Conservation (phyloP, 2,329 filamentous ascomycete species). For the Botryotinia narcissicola region DNA sequence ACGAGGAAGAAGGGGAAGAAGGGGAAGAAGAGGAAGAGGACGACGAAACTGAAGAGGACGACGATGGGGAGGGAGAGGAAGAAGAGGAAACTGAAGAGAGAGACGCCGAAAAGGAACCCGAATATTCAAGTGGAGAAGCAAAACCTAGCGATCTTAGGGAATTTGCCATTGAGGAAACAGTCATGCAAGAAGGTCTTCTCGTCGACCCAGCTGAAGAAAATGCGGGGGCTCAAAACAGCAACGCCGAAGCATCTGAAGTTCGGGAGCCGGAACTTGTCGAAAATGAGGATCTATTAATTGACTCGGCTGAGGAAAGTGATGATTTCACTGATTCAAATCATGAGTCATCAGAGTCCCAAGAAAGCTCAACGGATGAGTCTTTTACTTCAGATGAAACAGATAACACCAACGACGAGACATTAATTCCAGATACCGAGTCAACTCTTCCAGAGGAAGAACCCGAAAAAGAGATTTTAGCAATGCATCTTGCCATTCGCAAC, state of each 20-base stretch:
- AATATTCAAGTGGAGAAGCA: background rate
- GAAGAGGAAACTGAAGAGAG: constrained; percentile 9
- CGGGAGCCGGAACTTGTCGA: background rate
- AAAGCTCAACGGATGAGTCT: constrained; percentile 7
- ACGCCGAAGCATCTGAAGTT: background rate
- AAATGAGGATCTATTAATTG: background rate
- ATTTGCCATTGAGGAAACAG: constrained; percentile 4
- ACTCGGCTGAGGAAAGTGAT: background rate
- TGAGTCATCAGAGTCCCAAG: constrained; percentile 8
- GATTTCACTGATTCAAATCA: constrained; percentile 1
- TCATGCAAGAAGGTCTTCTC: constrained; percentile 7
- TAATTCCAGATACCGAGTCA: background rate
- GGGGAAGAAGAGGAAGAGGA: constrained; percentile 23
- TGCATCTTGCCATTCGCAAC: constrained; percentile 65
- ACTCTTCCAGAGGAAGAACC: background rate
- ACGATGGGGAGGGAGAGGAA: constrained; percentile 21
- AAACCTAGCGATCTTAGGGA: background rate
- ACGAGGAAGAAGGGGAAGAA: background rate
- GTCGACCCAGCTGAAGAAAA: background rate
- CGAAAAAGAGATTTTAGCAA: constrained; percentile 20
- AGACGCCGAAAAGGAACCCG: background rate
- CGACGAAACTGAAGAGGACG: constrained; percentile 17
- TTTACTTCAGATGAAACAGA: background rate
- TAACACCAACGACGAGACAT: background rate
- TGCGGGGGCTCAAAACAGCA: background rate